A percentile compares a stretch with the other conserved stretches of the same genome.
Conservation (phyloP, 805 yeast genomes). For the Myxozyma vanderwaltii region DNA sequence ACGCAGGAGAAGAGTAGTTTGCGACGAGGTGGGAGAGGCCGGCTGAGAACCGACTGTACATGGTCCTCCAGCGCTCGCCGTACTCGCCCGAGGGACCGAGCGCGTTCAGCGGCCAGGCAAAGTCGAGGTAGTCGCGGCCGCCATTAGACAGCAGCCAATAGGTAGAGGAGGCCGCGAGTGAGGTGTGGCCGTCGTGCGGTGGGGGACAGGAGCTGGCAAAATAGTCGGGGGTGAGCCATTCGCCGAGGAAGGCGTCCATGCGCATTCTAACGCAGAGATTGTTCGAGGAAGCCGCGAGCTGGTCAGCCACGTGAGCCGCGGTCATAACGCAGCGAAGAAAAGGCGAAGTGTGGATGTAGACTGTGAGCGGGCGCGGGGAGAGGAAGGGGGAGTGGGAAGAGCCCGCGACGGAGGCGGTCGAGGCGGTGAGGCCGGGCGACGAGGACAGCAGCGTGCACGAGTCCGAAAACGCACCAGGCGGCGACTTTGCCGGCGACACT, state of each 20-base stretch:
- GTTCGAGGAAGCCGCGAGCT: conserved; percentile 2
- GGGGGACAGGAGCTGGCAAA: conserved; percentile 43
- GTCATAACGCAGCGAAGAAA: conserved; percentile 46
- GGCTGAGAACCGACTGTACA: conserved; percentile 41
- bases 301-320: conserved; percentile 38
- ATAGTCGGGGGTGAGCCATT: conserved; percentile 47
- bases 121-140: conserved; percentile 32
- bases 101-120: conserved; percentile 35
- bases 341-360: conserved; percentile 42
- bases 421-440: conserved; percentile 10
- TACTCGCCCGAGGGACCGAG: conserved; percentile 42
- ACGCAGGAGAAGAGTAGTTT: conserved; percentile 33
- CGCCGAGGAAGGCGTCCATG: conserved; percentile 44
- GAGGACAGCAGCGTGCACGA: conserved; percentile 5
- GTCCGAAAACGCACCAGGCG: background rate
- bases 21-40: conserved; percentile 38
- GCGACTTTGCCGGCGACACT: background rate
- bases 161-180: conserved; percentile 37
- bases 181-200: conserved; percentile 43
- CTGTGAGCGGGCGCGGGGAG: conserved; percentile 10
- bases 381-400: background rate
- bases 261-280: conserved; percentile 27
- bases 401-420: conserved; percentile 9
- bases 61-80: conserved; percentile 44
- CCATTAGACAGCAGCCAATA: conserved; percentile 34